These are phyloP conservation scores for Paraphoma chrysanthemicola DNA, from an alignment of 2,329 filamentous ascomycete genomes.

Conservation along the genomic window DNA sequence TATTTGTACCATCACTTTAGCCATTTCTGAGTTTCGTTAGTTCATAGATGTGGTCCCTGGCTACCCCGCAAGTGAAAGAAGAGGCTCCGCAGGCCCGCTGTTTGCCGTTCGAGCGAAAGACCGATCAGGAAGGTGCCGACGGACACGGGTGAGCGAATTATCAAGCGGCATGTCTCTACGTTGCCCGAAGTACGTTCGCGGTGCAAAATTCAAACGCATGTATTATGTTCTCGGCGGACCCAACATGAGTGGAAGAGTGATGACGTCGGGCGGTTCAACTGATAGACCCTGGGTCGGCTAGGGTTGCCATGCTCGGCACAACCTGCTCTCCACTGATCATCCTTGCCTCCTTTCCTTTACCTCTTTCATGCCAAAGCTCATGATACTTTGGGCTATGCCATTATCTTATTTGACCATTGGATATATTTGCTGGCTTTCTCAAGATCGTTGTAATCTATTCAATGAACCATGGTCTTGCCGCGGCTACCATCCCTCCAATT, in stretches of 20 bases:
- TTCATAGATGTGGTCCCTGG: conserved; percentile 7
- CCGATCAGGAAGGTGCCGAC: conserved; percentile 14
- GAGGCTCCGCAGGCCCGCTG: conserved; percentile 26
- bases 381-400: too few species aligned
- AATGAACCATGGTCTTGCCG: too few species aligned
- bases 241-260: background rate
- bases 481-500: too few species aligned
- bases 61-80: conserved; percentile 27
- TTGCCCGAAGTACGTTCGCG: background rate
- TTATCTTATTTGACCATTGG: too few species aligned
- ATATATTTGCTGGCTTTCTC: background rate
- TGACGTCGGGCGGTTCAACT: background rate
- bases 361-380: background rate
- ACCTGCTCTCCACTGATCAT: background rate
- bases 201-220: background rate
- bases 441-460: too few species aligned
- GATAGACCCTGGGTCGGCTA: background rate
- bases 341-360: background rate
- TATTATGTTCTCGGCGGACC: background rate
- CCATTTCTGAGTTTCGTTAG: background rate
- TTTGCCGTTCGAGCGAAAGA: conserved; percentile 23
- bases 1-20: background rate
- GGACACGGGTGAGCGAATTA: background rate
- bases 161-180: background rate
- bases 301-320: background rate